phyloP scores from a whole-genome alignment of 371 early-diverging fungal species.

The Mortierella sp. region DNA sequence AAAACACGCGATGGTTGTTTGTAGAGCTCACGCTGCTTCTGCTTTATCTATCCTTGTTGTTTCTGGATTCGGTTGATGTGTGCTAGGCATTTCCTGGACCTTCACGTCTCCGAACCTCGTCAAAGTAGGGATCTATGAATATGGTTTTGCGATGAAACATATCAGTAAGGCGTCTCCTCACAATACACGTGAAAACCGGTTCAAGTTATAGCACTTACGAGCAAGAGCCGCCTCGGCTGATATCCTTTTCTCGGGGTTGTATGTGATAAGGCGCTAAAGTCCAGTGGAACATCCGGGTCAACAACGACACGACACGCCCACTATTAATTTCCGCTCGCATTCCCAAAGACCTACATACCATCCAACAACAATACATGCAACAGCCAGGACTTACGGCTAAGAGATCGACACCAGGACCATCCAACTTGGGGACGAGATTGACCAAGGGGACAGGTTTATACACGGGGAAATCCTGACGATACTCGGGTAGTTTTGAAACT shows the following conservation, averaged over 20 bases:
- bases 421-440: conserved; percentile 85
- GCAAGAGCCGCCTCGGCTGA: conserved; percentile 48
- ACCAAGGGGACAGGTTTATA: conserved; percentile 78
- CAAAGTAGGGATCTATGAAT: conserved; percentile 49
- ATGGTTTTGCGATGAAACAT: no score
- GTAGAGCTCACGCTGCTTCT: not conserved
- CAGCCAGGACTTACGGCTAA: conserved; percentile 23
- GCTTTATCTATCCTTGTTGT: not conserved
- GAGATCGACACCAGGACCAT: conserved; percentile 69
- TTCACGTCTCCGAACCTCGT: conserved; percentile 46
- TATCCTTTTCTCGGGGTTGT: conserved; percentile 54
- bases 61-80: not conserved
- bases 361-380: not conserved
- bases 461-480: conserved; percentile 81
- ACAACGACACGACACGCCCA: not conserved
- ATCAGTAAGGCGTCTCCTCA: not conserved
- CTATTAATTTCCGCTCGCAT: not conserved
- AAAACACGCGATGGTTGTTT: not conserved
- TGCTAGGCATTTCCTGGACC: conserved; percentile 7
- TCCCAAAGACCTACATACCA: not conserved
- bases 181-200: not conserved
- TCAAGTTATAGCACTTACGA: conserved; percentile 24
- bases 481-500: conserved; percentile 93
- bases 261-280: conserved; percentile 44
- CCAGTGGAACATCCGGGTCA: not conserved